Percentiles rank a stretch among this genome's conserved stretches.
Evolutionary conservation across 768 basidiomycete genomes (phyloP).

Genomic region (Pleurotus tuber-regium): DNA sequence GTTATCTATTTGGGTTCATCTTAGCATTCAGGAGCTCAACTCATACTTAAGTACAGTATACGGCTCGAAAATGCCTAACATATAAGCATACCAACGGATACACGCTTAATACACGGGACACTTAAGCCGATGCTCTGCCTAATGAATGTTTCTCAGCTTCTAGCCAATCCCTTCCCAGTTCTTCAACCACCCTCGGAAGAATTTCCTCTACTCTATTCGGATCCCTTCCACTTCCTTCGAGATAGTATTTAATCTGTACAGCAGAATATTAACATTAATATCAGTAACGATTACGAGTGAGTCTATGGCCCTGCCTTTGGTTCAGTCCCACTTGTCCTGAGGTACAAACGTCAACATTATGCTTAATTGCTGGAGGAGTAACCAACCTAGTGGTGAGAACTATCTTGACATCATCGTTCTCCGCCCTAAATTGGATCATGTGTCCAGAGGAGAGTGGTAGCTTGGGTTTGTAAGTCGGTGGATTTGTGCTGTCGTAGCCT

Average conservation of each 20-base stretch:
- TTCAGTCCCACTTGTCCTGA: slow-evolving; percentile 85
- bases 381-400: slow-evolving; percentile 69
- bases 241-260: slow-evolving; percentile 78
- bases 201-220: slow-evolving; percentile 40
- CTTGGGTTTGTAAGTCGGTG: slow-evolving; percentile 58
- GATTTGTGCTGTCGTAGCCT: slow-evolving; percentile 74
- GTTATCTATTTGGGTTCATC: not conserved
- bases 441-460: slow-evolving; percentile 76
- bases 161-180: slow-evolving; percentile 69
- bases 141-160: slow-evolving; percentile 54
- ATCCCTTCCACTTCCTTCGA: slow-evolving; percentile 73
- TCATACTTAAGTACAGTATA: too few relatives aligned
- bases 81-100: too few relatives aligned
- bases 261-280: not conserved
- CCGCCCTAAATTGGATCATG: slow-evolving; percentile 80
- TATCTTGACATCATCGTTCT: slow-evolving; percentile 45
- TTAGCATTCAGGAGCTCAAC: too few relatives aligned
- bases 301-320: slow-evolving; percentile 88
- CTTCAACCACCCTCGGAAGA: slow-evolving; percentile 55
- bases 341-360: not conserved
- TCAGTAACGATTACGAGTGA: not conserved
- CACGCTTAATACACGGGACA: not conserved
- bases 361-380: not conserved
- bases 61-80: too few relatives aligned
- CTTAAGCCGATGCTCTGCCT: slow-evolving; percentile 24